Conservation (phyloP, 441 rosid genomes). For the Jatropha multifida region DNA sequence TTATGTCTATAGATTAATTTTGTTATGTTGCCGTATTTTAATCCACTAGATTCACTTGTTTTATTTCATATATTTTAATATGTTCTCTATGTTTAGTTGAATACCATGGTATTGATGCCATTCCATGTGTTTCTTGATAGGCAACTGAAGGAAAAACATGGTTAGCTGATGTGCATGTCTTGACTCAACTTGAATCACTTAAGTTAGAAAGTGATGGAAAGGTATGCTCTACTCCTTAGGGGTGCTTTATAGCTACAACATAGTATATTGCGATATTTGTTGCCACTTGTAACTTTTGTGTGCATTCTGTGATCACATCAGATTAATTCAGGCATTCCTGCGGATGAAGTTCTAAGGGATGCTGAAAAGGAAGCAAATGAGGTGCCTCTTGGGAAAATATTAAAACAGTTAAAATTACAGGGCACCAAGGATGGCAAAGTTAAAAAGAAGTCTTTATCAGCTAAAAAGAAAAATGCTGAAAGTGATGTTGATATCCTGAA, state of each 20-base stretch:
- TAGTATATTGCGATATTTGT: constrained; percentile 18
- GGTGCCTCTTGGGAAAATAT: constrained; percentile 75
- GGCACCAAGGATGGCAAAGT: constrained; percentile 59
- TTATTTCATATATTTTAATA: constrained; percentile 2
- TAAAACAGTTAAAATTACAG: constrained; percentile 70
- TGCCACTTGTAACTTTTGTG: constrained; percentile 22
- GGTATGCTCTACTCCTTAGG: constrained; percentile 44
- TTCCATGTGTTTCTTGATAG: constrained; percentile 40
- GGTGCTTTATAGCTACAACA: constrained; percentile 16
- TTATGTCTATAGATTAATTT: constrained; percentile 7
- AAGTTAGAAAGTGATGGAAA: constrained; percentile 56
- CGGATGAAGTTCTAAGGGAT: constrained; percentile 53
- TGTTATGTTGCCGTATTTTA: neutral
- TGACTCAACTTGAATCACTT: constrained; percentile 70
- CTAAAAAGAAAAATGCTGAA: constrained; percentile 52
- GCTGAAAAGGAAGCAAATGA: constrained; percentile 77
- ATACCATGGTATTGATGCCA: constrained; percentile 13
- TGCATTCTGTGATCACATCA: constrained; percentile 32
- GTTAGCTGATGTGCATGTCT: constrained; percentile 83
- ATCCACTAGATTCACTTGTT: neutral
- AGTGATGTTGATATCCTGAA: constrained; percentile 82
- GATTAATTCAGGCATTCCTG: constrained; percentile 49
- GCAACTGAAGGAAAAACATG: constrained; percentile 64
- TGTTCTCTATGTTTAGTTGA: neutral
- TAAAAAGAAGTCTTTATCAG: constrained; percentile 48